These are phyloP conservation scores for Beauveria bassiana DNA, from an alignment of 2,329 filamentous ascomycete genomes.

Conservation along the genomic window DNA sequence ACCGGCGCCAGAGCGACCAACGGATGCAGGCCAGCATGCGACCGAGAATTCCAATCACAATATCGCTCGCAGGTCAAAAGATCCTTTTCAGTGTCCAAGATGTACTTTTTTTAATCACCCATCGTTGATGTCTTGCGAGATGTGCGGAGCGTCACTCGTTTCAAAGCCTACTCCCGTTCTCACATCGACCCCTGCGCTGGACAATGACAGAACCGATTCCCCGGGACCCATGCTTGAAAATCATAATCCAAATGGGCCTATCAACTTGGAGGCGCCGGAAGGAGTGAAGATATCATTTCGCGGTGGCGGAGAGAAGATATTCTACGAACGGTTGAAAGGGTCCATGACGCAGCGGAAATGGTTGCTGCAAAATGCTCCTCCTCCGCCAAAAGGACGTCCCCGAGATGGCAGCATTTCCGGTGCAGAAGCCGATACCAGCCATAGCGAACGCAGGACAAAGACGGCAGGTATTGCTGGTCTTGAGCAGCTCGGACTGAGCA, in stretches of 20 bases:
- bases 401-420: conserved; percentile 27
- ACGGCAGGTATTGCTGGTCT: conserved; percentile 86
- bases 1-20: conserved; percentile 7
- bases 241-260: conserved; percentile 20
- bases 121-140: conserved; percentile 77
- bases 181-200: conserved; percentile 28
- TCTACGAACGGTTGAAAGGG: conserved; percentile 80
- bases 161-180: conserved; percentile 38
- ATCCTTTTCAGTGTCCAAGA: conserved; percentile 63
- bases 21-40: not conserved
- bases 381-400: conserved; percentile 60
- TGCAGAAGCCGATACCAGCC: conserved; percentile 19
- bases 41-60: not conserved
- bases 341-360: conserved; percentile 91
- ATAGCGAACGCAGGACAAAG: conserved; percentile 35
- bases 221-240: conserved; percentile 61
- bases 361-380: conserved; percentile 84
- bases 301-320: conserved; percentile 78
- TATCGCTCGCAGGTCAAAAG: conserved; percentile 8
- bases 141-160: conserved; percentile 73
- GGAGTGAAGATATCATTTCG: conserved; percentile 90
- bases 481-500: conserved; percentile 74
- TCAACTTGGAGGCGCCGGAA: conserved; percentile 52
- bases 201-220: conserved; percentile 54
- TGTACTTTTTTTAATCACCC: conserved; percentile 95